Base-by-base conservation (phyloP, 2,329 filamentous ascomycete genomes). In the Leptodontidium sp. region DNA sequence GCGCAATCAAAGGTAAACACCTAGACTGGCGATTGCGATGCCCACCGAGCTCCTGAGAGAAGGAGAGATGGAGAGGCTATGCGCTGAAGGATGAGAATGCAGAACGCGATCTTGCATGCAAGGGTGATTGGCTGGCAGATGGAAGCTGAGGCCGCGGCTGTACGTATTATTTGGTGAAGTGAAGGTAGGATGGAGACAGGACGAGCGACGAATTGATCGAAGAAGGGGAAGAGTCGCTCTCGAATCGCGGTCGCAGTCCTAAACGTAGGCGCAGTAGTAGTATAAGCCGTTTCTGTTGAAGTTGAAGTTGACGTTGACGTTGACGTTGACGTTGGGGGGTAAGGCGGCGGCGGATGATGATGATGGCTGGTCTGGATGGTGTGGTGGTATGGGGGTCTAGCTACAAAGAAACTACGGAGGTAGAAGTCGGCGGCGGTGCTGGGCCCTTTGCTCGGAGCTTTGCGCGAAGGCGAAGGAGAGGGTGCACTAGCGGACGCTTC, bases 91-190 rank as follows among this genome's bases (percentile, higher is more conserved):
- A 15, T 69, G 69, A 72, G 70, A 71, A 74, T 70, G 73, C 66
- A 72, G 66, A 71, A 70, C 75, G 76, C 75, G 75, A 75, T 73
- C 73, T 75, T 74, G 73, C 70, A 72, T 73, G 68, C 70, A 73
- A 72, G 67, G 70, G 68, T 69, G 74, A 71, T 70, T 72, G 72
- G 71, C 71, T 71, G 71, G 66, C 67, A 61, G 58, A 32, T 47
- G 14, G 58, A 45, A 61, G 43, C 15, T 17, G 58, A 47, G 43
- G 12, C 21, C 21, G 58, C 53, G 58, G 45, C 40, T 32, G 40
- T 45, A 29, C 15, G 38, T 47, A 45, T 11, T 47, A 29, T 26
- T 17, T 45, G 57, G 11, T 29, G 57, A 49, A 32, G 57, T 5
- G 12, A 3, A 32, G 29, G 29, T 32, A 3, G 29, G 29, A 32